Evolutionary conservation across 352 stramenopile genomes (phyloP).

Genomic region (Phytophthora fragariae): DNA sequence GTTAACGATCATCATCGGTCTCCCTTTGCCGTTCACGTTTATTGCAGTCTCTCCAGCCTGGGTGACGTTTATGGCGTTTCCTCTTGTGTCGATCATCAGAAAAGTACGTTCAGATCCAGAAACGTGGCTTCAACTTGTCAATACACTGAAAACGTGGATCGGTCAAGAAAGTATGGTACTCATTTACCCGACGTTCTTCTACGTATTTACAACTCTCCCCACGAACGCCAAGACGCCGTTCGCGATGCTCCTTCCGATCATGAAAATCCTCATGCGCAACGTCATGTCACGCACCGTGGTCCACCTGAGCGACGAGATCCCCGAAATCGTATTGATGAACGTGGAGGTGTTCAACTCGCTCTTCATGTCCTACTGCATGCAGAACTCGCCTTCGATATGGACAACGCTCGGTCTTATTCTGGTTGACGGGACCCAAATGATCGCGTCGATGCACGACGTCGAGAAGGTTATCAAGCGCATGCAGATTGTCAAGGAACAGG

Average conservation of each 20-base stretch:
- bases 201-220: slow-evolving; percentile 28
- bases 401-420: slow-evolving; percentile 33
- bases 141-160: slow-evolving; percentile 14
- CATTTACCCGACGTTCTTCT: slow-evolving; percentile 41
- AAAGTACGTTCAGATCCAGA: slow-evolving; percentile 16
- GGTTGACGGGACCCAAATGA: slow-evolving; percentile 28
- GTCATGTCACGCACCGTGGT: slow-evolving; percentile 21
- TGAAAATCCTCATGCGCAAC: slow-evolving; percentile 38
- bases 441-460: slow-evolving; percentile 18
- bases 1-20: slow-evolving; percentile 29
- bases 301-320: slow-evolving; percentile 31
- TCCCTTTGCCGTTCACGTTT: slow-evolving; percentile 41
- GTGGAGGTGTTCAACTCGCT: slow-evolving; percentile 51
- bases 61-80: slow-evolving; percentile 6
- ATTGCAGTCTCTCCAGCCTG: slow-evolving; percentile 16
- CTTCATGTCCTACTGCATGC: slow-evolving; percentile 48
- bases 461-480: slow-evolving; percentile 8
- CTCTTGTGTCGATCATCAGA: slow-evolving; percentile 10
- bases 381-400: slow-evolving; percentile 39
- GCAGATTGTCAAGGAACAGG: slow-evolving; percentile 11
- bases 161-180: slow-evolving; percentile 27
- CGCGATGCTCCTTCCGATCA: slow-evolving; percentile 34
- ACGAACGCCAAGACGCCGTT: slow-evolving; percentile 15
- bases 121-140: not conserved
- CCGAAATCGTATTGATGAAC: slow-evolving; percentile 44